Evolutionary conservation across 441 rosid genomes (phyloP).

Genomic region (Gossypium trilobum): DNA sequence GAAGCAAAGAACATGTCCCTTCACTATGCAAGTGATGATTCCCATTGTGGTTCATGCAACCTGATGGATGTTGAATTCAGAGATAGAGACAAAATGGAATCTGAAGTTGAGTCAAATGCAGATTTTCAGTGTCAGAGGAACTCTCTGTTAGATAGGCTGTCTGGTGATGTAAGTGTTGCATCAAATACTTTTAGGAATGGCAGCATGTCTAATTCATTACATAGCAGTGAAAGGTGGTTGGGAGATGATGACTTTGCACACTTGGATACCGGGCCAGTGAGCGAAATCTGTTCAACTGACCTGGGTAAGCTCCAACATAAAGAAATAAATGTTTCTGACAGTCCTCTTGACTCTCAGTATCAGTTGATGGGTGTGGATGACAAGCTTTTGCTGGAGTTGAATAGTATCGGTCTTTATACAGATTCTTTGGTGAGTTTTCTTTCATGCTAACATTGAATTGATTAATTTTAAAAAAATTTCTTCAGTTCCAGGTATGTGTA

Average conservation of each 20-base stretch:
- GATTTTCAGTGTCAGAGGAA: conserved; percentile 57
- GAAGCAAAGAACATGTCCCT: conserved; percentile 56
- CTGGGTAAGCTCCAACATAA: conserved; percentile 36
- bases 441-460: background rate
- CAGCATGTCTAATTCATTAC: conserved; percentile 46
- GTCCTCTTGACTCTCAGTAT: conserved; percentile 52
- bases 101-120: conserved; percentile 56
- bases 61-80: conserved; percentile 54
- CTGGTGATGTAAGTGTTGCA: conserved; percentile 53
- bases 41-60: conserved; percentile 71
- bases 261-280: conserved; percentile 38
- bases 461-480: background rate
- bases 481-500: background rate
- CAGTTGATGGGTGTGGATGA: conserved; percentile 66
- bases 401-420: conserved; percentile 72
- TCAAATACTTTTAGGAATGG: conserved; percentile 45
- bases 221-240: conserved; percentile 53
- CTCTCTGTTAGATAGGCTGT: conserved; percentile 43
- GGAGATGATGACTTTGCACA: conserved; percentile 53
- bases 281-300: conserved; percentile 48
- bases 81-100: conserved; percentile 67
- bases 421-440: conserved; percentile 60
- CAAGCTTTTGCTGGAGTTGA: conserved; percentile 67
- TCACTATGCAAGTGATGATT: conserved; percentile 73
- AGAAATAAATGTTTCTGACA: conserved; percentile 34